Evolutionary conservation across 352 stramenopile genomes (phyloP).

Genomic region (Pythium sp.): DNA sequence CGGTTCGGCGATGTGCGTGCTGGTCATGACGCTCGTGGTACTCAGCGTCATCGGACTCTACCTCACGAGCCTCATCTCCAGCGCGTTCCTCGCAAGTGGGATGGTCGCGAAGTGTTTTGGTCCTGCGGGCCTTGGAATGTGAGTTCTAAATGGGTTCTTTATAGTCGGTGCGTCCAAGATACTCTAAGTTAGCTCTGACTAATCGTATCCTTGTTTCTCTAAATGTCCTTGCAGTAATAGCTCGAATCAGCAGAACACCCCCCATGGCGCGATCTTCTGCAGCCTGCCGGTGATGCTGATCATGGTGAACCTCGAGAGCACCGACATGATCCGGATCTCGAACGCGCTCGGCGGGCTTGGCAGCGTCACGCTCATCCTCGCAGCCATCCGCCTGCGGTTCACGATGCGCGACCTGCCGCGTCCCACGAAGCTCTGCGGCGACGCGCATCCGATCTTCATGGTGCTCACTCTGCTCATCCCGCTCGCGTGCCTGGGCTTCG

Average conservation of each 20-base stretch:
- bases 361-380: slow-evolving; percentile 37
- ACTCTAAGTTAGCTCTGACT: neutral
- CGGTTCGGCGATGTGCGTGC: slow-evolving; percentile 26
- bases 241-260: slow-evolving; percentile 18
- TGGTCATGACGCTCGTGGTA: slow-evolving; percentile 32
- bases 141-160: slow-evolving; percentile 7
- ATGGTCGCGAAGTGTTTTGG: slow-evolving; percentile 54
- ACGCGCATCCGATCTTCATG: slow-evolving; percentile 28
- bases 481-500: slow-evolving; percentile 29
- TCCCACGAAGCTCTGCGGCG: slow-evolving; percentile 43
- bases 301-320: slow-evolving; percentile 45
- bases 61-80: slow-evolving; percentile 41
- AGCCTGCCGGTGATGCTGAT: slow-evolving; percentile 59
- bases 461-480: slow-evolving; percentile 34
- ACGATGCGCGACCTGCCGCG: slow-evolving; percentile 30
- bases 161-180: neutral
- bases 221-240: slow-evolving; percentile 17
- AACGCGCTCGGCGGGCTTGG: slow-evolving; percentile 50
- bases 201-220: neutral
- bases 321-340: slow-evolving; percentile 52
- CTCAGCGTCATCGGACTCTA: slow-evolving; percentile 44
- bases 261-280: slow-evolving; percentile 48
- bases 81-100: slow-evolving; percentile 49
- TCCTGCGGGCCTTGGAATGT: slow-evolving; percentile 41
- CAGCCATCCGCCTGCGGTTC: slow-evolving; percentile 39